Percentiles rank a stretch among this genome's conserved stretches.
These are phyloP conservation scores for Ceratobasidium sp. DNA, from an alignment of 1,284 basidiomycete genomes.

Conservation along the genomic window DNA sequence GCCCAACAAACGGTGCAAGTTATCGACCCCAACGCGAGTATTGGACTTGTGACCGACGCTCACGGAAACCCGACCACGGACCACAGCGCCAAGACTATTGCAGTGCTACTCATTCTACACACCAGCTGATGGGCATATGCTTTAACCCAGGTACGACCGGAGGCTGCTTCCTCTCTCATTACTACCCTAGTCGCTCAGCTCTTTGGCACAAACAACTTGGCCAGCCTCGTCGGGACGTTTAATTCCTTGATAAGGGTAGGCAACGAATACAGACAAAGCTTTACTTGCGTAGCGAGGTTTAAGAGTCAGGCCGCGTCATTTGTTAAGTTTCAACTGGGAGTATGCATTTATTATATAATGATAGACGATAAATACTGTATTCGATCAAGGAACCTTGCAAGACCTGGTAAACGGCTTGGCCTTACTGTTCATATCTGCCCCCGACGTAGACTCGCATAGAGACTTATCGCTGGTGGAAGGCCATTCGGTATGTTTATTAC, in stretches of 20 bases:
- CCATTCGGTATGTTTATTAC: too few species aligned
- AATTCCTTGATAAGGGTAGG: constrained; percentile 44
- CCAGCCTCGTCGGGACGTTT: constrained; percentile 51
- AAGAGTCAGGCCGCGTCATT: constrained; percentile 15
- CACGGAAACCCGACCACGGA: constrained; percentile 28
- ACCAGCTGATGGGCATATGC: neutral
- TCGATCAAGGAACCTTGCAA: too few species aligned
- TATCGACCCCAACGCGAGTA: constrained; percentile 24
- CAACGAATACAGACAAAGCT: neutral
- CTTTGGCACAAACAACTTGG: constrained; percentile 51
- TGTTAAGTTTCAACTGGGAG: neutral
- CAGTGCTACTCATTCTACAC: neutral
- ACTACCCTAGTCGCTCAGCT: constrained; percentile 51
- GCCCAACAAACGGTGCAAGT: constrained; percentile 38
- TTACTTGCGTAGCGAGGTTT: constrained; percentile 32
- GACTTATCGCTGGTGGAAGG: too few species aligned
- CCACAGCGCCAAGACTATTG: constrained; percentile 16
- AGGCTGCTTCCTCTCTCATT: constrained; percentile 48
- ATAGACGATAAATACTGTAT: too few species aligned
- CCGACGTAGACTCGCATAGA: too few species aligned
- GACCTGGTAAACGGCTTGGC: too few species aligned
- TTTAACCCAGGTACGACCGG: constrained; percentile 9
- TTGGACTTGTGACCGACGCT: constrained; percentile 29
- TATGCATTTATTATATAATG: too few species aligned
- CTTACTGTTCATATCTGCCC: too few species aligned